phyloP scores from a whole-genome alignment of 768 basidiomycete species.

The Rhodocollybia butyracea region DNA sequence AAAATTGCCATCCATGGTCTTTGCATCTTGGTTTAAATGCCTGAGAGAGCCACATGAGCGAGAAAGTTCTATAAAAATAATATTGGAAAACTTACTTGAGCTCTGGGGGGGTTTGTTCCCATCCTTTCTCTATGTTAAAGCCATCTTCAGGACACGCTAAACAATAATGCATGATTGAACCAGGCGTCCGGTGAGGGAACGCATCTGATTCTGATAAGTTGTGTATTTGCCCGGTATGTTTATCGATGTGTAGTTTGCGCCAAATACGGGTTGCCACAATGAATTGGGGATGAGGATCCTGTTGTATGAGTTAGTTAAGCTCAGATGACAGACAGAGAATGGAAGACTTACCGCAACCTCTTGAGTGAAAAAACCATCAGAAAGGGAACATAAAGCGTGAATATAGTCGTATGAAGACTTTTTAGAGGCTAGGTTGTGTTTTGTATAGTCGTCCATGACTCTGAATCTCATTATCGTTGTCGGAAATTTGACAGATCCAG shows the following conservation, averaged over 20 bases:
- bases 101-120: background rate
- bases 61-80: background rate
- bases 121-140: slow-evolving; percentile 21
- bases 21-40: slow-evolving; percentile 1
- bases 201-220: slow-evolving; percentile 15
- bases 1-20: slow-evolving; percentile 19
- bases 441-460: slow-evolving; percentile 12
- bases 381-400: slow-evolving; percentile 8
- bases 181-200: slow-evolving; percentile 9
- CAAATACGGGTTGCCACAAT: slow-evolving; percentile 19
- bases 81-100: slow-evolving; percentile 13
- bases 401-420: slow-evolving; percentile 13
- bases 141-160: slow-evolving; percentile 24
- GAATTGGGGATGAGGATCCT: slow-evolving; percentile 19
- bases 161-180: slow-evolving; percentile 19
- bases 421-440: slow-evolving; percentile 12
- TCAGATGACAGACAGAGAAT: background rate
- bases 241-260: slow-evolving; percentile 13
- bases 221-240: slow-evolving; percentile 20
- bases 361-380: slow-evolving; percentile 7
- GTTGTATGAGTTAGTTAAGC: background rate
- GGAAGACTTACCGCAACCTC: background rate
- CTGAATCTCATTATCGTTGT: slow-evolving; percentile 14
- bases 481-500: slow-evolving; percentile 9
- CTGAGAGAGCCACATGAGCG: no score